phyloP scores from a whole-genome alignment of 1,284 basidiomycete genomes.

The Abortiporus biennis region DNA sequence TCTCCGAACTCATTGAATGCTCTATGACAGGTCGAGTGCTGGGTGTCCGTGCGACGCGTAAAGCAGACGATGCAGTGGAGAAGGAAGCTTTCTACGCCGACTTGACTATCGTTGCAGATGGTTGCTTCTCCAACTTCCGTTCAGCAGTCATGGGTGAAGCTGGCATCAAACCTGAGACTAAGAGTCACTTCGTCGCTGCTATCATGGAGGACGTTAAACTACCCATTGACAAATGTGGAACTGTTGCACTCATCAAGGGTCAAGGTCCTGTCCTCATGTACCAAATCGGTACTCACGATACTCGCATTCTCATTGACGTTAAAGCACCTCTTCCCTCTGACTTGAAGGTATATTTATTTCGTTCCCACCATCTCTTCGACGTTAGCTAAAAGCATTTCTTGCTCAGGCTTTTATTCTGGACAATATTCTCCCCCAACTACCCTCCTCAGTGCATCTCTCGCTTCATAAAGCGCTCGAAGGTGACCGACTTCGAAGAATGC shows the following conservation, averaged over 20 bases:
- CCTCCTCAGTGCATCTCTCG: slow-evolving; percentile 57
- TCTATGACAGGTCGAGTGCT: slow-evolving; percentile 50
- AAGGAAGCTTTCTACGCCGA: slow-evolving; percentile 63
- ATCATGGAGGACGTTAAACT: slow-evolving; percentile 72
- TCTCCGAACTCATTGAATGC: slow-evolving; percentile 66
- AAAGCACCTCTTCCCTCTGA: slow-evolving; percentile 82
- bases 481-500: slow-evolving; percentile 86
- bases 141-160: slow-evolving; percentile 44
- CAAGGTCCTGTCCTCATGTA: slow-evolving; percentile 86
- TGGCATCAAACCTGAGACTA: slow-evolving; percentile 45
- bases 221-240: slow-evolving; percentile 83
- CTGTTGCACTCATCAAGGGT: slow-evolving; percentile 71
- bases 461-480: slow-evolving; percentile 59
- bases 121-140: slow-evolving; percentile 89
- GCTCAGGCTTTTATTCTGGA: slow-evolving; percentile 61
- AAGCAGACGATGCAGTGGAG: slow-evolving; percentile 29
- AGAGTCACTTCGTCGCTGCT: slow-evolving; percentile 80
- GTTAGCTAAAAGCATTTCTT: slow-evolving; percentile 65
- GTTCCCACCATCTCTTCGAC: slow-evolving; percentile 59
- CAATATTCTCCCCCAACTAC: slow-evolving; percentile 78
- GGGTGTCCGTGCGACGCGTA: slow-evolving; percentile 54
- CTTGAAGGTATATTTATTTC: slow-evolving; percentile 52
- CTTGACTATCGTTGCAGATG: slow-evolving; percentile 88
- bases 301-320: slow-evolving; percentile 91
- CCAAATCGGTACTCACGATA: slow-evolving; percentile 76